Conservation (phyloP, 2,329 filamentous ascomycete genomes). For the Sclerotiophoma versabilis region DNA sequence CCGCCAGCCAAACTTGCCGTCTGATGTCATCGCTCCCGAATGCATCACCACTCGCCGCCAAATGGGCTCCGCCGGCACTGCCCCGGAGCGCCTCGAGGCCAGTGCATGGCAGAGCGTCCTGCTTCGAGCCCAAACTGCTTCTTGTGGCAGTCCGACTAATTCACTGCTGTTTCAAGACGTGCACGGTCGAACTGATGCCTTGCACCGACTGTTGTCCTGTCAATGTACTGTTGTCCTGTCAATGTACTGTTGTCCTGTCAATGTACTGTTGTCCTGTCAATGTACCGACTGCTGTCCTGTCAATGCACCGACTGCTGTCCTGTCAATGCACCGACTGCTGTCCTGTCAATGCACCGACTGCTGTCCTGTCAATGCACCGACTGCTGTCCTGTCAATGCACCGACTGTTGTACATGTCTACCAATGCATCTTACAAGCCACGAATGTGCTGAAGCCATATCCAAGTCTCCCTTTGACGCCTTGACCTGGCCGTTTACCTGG, state of each 20-base stretch:
- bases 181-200: neutral
- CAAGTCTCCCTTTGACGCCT: neutral
- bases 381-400: no score
- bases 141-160: neutral
- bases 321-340: no score
- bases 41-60: constrained; percentile 11
- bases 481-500: no score
- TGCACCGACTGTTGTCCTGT: neutral
- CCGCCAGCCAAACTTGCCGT: constrained; percentile 9
- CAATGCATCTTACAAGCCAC: neutral
- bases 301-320: no score
- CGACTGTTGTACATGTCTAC: constrained; percentile 4
- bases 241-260: no score
- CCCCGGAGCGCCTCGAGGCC: constrained; percentile 7
- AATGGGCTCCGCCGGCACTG: constrained; percentile 1
- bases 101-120: constrained; percentile 8
- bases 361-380: no score
- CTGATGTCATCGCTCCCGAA: constrained; percentile 17
- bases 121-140: constrained; percentile 4
- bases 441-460: neutral
- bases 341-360: no score
- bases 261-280: no score
- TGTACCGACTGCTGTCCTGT: no score
- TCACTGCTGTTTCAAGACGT: neutral
- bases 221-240: no score